Conservation (phyloP, 2,329 filamentous ascomycete species). For the Penicillium oxalicum region DNA sequence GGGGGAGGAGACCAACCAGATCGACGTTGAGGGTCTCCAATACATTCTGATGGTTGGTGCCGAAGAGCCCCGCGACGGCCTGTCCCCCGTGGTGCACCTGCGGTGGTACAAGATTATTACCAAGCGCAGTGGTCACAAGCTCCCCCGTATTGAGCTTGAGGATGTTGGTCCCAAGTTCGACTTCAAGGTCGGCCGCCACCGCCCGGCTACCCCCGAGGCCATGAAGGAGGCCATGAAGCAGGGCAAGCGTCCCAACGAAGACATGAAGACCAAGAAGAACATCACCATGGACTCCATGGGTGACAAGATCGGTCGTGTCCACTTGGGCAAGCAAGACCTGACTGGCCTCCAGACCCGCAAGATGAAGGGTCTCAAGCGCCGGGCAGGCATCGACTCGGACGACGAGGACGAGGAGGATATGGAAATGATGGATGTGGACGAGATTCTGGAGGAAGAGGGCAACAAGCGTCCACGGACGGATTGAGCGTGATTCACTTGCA, state of each 20-base stretch:
- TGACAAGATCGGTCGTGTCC: conserved; percentile 92
- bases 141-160: conserved; percentile 87
- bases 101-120: conserved; percentile 83
- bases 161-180: conserved; percentile 94
- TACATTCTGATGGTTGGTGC: conserved; percentile 80
- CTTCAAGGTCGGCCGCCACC: conserved; percentile 74
- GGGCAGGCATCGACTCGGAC: conserved; percentile 56
- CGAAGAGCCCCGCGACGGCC: conserved; percentile 51
- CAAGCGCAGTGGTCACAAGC: conserved; percentile 75
- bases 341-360: conserved; percentile 85
- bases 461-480: conserved; percentile 30
- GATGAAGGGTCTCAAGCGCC: conserved; percentile 97
- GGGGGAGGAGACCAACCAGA: conserved; percentile 69
- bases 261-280: conserved; percentile 82
- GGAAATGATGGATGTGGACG: conserved; percentile 42
- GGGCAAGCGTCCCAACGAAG: conserved; percentile 56
- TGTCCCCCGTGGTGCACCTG: conserved; percentile 51
- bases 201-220: conserved; percentile 52
- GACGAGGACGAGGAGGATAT: conserved; percentile 35
- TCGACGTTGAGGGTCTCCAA: conserved; percentile 92
- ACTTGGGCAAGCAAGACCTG: conserved; percentile 85
- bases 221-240: conserved; percentile 89
- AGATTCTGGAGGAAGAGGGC: conserved; percentile 32
- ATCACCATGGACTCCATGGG: conserved; percentile 84
- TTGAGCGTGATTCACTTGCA: conserved; percentile 19